A percentile compares a stretch with the other conserved stretches of the same genome.
Conservation (phyloP, 495 filamentous ascomycete species). For the Daldinia childiae region DNA sequence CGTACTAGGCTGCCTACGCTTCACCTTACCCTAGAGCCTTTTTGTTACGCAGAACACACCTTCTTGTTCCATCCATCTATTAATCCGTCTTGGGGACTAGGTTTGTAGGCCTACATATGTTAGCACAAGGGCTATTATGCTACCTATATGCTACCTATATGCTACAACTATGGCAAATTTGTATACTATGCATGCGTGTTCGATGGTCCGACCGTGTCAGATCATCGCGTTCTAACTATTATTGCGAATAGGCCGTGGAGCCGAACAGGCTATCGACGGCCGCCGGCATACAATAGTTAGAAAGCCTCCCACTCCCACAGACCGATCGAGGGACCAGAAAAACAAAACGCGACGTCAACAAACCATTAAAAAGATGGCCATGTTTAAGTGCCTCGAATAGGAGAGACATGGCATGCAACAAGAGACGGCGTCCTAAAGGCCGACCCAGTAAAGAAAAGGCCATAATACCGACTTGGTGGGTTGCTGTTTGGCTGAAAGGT, state of each 20-base stretch:
- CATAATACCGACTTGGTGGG: constrained; percentile 39
- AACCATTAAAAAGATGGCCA: constrained; percentile 18
- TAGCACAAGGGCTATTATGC: constrained; percentile 15
- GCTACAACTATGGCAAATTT: constrained; percentile 10
- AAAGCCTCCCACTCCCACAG: constrained; percentile 14
- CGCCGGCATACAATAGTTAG: constrained; percentile 30
- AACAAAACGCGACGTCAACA: constrained; percentile 25
- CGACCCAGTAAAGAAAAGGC: constrained; percentile 33
- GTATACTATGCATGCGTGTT: constrained; percentile 25
- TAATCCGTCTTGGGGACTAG: constrained; percentile 11
- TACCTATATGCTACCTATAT: not conserved
- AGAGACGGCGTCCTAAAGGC: constrained; percentile 37
- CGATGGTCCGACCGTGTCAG: constrained; percentile 33
- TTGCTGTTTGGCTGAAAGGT: constrained; percentile 26
- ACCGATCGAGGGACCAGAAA: constrained; percentile 15
- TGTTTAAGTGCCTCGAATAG: constrained; percentile 13
- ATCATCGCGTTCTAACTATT: constrained; percentile 28
- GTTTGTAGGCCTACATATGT: constrained; percentile 25
- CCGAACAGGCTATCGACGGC: constrained; percentile 37
- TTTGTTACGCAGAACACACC: constrained; percentile 41
- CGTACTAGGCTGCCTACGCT: constrained; percentile 23
- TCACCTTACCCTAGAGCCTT: constrained; percentile 34
- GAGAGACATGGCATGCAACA: constrained; percentile 32
- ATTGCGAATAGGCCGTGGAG: constrained; percentile 21
- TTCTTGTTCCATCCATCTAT: constrained; percentile 42